Evolutionary conservation across 371 early-diverging fungal species (phyloP).

Genomic region (Saksenaea oblongispora): DNA sequence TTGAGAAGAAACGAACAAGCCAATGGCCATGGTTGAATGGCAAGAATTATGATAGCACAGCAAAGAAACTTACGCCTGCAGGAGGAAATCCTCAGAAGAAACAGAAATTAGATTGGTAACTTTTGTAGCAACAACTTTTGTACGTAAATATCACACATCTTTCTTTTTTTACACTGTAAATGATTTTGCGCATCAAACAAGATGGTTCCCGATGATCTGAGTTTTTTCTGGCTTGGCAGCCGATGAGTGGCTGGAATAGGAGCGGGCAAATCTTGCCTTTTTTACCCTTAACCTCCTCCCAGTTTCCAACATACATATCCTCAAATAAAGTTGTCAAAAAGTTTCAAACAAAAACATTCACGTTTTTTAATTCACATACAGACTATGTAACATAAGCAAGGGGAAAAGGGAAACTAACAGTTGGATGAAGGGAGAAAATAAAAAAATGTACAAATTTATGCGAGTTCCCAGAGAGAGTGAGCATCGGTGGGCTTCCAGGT

Average conservation of each 20-base stretch:
- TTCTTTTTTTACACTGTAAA: not conserved
- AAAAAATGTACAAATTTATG: slow-evolving; percentile 27
- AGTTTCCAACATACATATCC: not conserved
- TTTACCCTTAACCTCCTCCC: not conserved
- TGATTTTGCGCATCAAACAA: not conserved
- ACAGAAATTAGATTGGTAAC: slow-evolving; percentile 52
- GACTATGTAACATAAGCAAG: not conserved
- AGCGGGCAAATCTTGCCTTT: no score
- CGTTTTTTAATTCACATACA: not conserved
- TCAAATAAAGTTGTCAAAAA: not conserved
- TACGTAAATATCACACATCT: not conserved
- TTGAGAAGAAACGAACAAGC: slow-evolving; percentile 53
- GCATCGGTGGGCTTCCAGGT: slow-evolving; percentile 57
- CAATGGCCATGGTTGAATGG: slow-evolving; percentile 72
- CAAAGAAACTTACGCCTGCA: slow-evolving; percentile 35
- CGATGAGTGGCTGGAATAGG: no score
- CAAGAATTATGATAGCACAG: slow-evolving; percentile 41
- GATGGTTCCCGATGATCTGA: no score
- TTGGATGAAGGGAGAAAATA: not conserved
- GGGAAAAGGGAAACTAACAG: not conserved
- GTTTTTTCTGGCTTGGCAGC: no score
- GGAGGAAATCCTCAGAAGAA: slow-evolving; percentile 27
- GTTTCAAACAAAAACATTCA: not conserved
- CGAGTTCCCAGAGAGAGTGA: slow-evolving; percentile 57
- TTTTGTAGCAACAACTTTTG: not conserved